Conservation (phyloP, 1,139 yeast species). For the Protomyces pachydermus region DNA sequence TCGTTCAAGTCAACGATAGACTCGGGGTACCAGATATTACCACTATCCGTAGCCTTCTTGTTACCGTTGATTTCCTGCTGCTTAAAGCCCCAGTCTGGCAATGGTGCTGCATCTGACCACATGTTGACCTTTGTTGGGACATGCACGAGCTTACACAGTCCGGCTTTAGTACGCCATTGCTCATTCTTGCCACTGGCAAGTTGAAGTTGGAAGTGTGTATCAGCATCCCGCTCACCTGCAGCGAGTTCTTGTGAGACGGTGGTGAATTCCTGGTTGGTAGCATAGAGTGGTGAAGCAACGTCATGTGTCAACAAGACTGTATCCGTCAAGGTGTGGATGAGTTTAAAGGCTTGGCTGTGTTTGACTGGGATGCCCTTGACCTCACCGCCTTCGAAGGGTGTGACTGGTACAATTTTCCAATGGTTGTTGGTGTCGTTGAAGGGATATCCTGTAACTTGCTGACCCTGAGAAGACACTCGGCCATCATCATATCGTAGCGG, state of each 20-base stretch:
- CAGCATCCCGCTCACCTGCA: conserved; percentile 55
- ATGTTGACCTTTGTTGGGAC: conserved; percentile 83
- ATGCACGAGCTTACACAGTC: conserved; percentile 67
- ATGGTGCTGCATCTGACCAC: conserved; percentile 79
- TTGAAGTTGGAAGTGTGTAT: conserved; percentile 74
- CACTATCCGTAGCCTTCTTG: conserved; percentile 64
- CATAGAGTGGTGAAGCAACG: conserved; percentile 89
- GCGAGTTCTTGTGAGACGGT: conserved; percentile 60
- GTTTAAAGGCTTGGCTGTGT: conserved; percentile 66
- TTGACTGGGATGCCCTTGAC: conserved; percentile 48
- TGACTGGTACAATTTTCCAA: conserved; percentile 80
- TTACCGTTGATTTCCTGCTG: conserved; percentile 96
- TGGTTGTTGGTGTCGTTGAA: conserved; percentile 62
- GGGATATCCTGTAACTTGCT: conserved; percentile 77
- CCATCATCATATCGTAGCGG: conserved; percentile 96
- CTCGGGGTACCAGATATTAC: conserved; percentile 73
- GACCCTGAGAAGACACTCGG: conserved; percentile 89
- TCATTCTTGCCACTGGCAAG: conserved; percentile 51
- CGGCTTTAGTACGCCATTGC: conserved; percentile 61
- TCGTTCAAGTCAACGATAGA: conserved; percentile 63
- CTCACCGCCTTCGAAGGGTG: conserved; percentile 43
- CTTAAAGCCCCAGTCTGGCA: conserved; percentile 91
- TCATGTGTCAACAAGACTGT: conserved; percentile 83
- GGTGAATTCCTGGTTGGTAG: conserved; percentile 89
- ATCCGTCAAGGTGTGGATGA: conserved; percentile 76